Evolutionary conservation across 1,284 basidiomycete species (phyloP).

Genomic region (Xerocomus nothofagi): DNA sequence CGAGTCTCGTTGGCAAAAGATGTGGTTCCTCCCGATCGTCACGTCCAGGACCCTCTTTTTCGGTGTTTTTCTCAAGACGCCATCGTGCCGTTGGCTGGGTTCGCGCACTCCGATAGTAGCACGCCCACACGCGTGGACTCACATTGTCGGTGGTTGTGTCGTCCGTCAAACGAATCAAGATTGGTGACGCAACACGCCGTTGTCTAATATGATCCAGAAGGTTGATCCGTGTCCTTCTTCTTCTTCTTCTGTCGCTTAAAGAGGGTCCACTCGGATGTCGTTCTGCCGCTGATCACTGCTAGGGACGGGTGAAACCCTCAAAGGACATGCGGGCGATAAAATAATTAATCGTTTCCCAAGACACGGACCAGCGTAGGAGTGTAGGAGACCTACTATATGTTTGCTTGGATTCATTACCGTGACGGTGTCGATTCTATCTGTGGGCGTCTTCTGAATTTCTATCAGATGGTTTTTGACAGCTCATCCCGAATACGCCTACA

Average conservation of each 20-base stretch:
- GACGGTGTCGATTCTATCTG: neutral
- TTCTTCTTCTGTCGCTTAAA: neutral
- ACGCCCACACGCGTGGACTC: neutral
- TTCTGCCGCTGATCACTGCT: too few species aligned
- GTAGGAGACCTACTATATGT: too few species aligned
- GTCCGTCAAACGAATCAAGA: neutral
- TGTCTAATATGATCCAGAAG: neutral
- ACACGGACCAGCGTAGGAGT: too few species aligned
- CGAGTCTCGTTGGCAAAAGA: neutral
- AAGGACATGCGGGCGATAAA: too few species aligned
- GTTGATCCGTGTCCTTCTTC: neutral
- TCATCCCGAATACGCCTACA: conserved; percentile 14
- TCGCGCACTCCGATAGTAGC: neutral
- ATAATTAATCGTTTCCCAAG: too few species aligned
- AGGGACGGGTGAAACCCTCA: too few species aligned
- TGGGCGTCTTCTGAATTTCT: conserved; percentile 11
- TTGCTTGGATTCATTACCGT: neutral
- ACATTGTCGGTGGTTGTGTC: neutral
- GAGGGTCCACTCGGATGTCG: too few species aligned
- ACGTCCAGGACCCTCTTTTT: neutral
- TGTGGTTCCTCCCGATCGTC: neutral
- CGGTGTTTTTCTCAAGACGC: conserved; percentile 5
- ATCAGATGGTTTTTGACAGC: neutral
- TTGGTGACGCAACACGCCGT: neutral
- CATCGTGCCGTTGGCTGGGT: neutral